Evolutionary conservation across 1,284 basidiomycete species (phyloP).

Genomic region (Retiboletus flavoniger): DNA sequence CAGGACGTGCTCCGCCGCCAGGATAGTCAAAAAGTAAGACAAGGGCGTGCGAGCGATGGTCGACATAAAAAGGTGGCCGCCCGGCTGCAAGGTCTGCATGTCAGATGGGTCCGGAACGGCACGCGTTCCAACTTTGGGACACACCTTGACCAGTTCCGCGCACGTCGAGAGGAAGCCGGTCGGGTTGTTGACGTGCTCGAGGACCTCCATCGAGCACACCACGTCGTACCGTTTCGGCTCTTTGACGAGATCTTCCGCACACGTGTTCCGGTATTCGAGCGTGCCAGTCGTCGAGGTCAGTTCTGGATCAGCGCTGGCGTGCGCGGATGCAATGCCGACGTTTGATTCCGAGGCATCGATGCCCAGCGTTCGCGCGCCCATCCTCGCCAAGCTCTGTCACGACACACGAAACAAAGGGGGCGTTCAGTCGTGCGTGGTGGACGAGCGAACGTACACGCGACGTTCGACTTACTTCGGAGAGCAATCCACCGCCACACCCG

Average conservation of each 20-base stretch:
- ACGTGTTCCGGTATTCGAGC: slow-evolving; percentile 71
- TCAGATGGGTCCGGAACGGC: background rate
- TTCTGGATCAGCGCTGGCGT: slow-evolving; percentile 77
- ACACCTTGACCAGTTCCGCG: slow-evolving; percentile 81
- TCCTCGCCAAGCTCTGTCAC: slow-evolving; percentile 77
- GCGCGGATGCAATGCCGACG: slow-evolving; percentile 81
- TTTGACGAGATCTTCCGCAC: slow-evolving; percentile 73
- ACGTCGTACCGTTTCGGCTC: slow-evolving; percentile 77
- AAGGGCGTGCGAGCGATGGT: slow-evolving; percentile 96
- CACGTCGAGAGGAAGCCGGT: slow-evolving; percentile 80
- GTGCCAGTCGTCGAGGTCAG: slow-evolving; percentile 34
- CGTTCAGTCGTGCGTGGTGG: background rate
- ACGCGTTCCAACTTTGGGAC: slow-evolving; percentile 17
- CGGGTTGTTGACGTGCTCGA: slow-evolving; percentile 97
- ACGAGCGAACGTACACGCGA: slow-evolving; percentile 2
- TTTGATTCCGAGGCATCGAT: slow-evolving; percentile 91
- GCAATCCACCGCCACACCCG: slow-evolving; percentile 93
- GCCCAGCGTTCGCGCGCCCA: slow-evolving; percentile 84
- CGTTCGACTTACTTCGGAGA: slow-evolving; percentile 83
- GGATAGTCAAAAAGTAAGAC: slow-evolving; percentile 86
- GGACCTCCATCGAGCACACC: slow-evolving; percentile 96
- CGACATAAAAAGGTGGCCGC: slow-evolving; percentile 92
- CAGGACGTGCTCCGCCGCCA: slow-evolving; percentile 84
- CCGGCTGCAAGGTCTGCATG: slow-evolving; percentile 58
- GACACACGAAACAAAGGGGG: background rate